These are phyloP conservation scores for Botrytis deweyae DNA, from an alignment of 2,329 filamentous ascomycete species.

Conservation along the genomic window DNA sequence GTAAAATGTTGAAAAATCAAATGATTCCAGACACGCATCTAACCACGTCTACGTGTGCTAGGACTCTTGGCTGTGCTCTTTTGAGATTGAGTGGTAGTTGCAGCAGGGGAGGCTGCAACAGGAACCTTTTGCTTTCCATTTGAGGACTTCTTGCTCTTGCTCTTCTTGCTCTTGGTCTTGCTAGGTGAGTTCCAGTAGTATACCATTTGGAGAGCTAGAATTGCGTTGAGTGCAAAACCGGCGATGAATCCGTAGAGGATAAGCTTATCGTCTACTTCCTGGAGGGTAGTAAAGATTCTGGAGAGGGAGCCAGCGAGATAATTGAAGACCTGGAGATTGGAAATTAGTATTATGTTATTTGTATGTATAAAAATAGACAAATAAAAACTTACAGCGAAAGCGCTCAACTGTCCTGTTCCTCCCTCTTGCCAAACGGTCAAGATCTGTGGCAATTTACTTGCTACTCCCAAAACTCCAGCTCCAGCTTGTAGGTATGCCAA, in stretches of 20 bases:
- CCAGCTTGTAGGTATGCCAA: constrained; percentile 72
- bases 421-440: constrained; percentile 79
- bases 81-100: constrained; percentile 21
- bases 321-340: constrained; percentile 77
- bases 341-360: not conserved
- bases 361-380: not conserved
- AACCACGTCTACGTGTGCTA: constrained; percentile 39
- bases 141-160: constrained; percentile 27
- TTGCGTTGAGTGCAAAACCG: constrained; percentile 83
- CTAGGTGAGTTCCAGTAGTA: constrained; percentile 86
- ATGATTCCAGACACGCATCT: not conserved
- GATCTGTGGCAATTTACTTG: constrained; percentile 94
- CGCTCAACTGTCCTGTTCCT: constrained; percentile 90
- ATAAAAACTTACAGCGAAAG: constrained; percentile 73
- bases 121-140: constrained; percentile 45
- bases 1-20: not conserved
- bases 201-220: constrained; percentile 86
- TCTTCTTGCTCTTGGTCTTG: constrained; percentile 21
- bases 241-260: constrained; percentile 94
- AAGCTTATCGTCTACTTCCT: constrained; percentile 94
- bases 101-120: constrained; percentile 24
- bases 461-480: constrained; percentile 78
- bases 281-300: constrained; percentile 94
- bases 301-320: constrained; percentile 90
- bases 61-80: constrained; percentile 34